phyloP scores from a whole-genome alignment of 805 yeast genomes.

The Millerozyma acaciae region DNA sequence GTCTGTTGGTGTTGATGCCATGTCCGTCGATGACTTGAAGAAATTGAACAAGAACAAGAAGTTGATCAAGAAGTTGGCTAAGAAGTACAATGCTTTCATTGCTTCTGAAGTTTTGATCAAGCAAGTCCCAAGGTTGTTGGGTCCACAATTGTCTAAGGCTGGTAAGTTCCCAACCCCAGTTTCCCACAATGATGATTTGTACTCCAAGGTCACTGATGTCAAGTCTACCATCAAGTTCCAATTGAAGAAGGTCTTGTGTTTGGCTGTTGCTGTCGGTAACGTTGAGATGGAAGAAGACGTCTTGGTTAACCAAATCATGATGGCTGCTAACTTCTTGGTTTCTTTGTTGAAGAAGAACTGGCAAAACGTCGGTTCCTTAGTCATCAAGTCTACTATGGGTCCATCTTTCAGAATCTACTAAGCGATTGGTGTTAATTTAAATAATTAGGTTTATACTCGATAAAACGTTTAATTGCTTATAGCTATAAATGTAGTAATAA shows the following conservation, averaged over 20 bases:
- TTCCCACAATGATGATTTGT: conserved; percentile 97
- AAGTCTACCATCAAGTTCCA: conserved; percentile 99
- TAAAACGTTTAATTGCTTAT: conserved; percentile 2
- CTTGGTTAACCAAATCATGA: conserved; percentile 95
- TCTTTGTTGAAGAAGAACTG: conserved; percentile 99
- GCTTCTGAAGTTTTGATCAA: conserved; percentile 99
- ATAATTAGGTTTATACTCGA: conserved; percentile 4
- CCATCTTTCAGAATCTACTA: conserved; percentile 99
- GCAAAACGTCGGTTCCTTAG: conserved; percentile 99
- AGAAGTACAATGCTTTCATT: conserved; percentile 99
- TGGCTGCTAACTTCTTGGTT: conserved; percentile 98
- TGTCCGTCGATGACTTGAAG: conserved; percentile 99
- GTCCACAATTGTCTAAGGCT: conserved; percentile 99
- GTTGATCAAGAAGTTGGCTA: conserved; percentile 98
- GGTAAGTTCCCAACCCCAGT: conserved; percentile 99
- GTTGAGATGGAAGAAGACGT: conserved; percentile 98
- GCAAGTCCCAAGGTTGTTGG: conserved; percentile 99
- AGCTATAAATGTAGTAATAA: neutral
- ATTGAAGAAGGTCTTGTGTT: conserved; percentile 98
- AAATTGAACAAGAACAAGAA: conserved; percentile 99
- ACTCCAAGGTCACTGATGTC: conserved; percentile 93
- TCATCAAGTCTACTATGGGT: conserved; percentile 99
- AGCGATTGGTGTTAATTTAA: conserved; percentile 20
- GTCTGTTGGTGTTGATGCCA: conserved; percentile 98
- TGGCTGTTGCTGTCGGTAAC: conserved; percentile 99